phyloP scores from a whole-genome alignment of 768 basidiomycete species.

The Candolleomyces efflorescens region DNA sequence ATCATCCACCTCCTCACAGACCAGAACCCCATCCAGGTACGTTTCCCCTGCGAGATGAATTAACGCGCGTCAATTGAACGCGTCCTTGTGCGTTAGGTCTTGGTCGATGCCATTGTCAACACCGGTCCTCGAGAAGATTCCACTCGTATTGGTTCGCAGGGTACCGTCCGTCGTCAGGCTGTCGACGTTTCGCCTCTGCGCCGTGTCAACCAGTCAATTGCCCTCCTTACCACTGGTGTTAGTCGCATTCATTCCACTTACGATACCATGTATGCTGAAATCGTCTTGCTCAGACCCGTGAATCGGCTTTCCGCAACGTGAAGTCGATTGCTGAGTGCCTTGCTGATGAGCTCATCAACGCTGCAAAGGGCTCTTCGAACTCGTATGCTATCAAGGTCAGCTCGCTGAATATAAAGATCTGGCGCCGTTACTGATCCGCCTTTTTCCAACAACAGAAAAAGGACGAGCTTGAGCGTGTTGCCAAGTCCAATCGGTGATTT shows the following conservation, averaged over 20 bases:
- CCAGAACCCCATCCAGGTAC: constrained; percentile 98
- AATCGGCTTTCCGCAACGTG: constrained; percentile 99
- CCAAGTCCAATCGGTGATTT: constrained; percentile 98
- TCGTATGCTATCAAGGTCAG: constrained; percentile 98
- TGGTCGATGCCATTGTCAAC: constrained; percentile 99
- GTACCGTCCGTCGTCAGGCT: constrained; percentile 98
- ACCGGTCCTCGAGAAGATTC: constrained; percentile 99
- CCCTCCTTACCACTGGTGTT: constrained; percentile 95
- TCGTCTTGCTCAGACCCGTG: constrained; percentile 69
- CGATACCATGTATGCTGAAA: background rate
- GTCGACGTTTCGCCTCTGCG: constrained; percentile 99
- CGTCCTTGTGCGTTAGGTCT: constrained; percentile 47
- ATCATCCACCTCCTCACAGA: constrained; percentile 99
- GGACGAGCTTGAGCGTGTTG: constrained; percentile 99
- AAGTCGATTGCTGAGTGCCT: constrained; percentile 99
- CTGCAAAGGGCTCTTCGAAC: constrained; percentile 99
- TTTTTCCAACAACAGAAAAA: constrained; percentile 64
- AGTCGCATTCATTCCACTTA: constrained; percentile 24
- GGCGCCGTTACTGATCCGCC: background rate
- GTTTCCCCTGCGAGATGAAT: constrained; percentile 17
- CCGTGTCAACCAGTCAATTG: constrained; percentile 95
- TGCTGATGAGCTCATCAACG: constrained; percentile 99
- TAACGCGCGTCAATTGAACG: background rate
- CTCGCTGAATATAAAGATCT: constrained; percentile 1
- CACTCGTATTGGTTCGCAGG: constrained; percentile 99